phyloP scores from a whole-genome alignment of 2,329 filamentous ascomycete species.

The Fusarium guadeloupense region DNA sequence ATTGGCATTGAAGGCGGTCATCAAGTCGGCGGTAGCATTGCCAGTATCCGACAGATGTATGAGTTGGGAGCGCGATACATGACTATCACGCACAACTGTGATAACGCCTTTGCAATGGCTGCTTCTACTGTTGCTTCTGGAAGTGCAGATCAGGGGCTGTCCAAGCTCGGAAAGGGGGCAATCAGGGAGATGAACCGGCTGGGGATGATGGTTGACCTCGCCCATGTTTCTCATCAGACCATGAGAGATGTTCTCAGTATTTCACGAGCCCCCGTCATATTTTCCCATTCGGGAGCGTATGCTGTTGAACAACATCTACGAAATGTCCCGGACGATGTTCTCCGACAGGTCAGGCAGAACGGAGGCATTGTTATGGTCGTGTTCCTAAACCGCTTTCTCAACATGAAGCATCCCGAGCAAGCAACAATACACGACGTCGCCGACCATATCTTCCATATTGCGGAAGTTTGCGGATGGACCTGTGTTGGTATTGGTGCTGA shows the following conservation, averaged over 20 bases:
- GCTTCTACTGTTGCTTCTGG: conserved; percentile 44
- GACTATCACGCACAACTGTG: conserved; percentile 49
- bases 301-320: conserved; percentile 45
- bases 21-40: conserved; percentile 48
- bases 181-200: conserved; percentile 51
- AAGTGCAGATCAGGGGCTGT: conserved; percentile 37
- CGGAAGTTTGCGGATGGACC: conserved; percentile 47
- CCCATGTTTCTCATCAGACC: conserved; percentile 45
- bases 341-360: conserved; percentile 48
- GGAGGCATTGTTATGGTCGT: conserved; percentile 53
- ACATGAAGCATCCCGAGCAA: conserved; percentile 43
- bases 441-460: conserved; percentile 47
- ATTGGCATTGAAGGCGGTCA: conserved; percentile 52
- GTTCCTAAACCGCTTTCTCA: conserved; percentile 50
- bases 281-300: conserved; percentile 46
- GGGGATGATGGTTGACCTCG: conserved; percentile 49
- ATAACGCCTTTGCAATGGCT: conserved; percentile 46
- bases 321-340: conserved; percentile 54
- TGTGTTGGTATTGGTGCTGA: conserved; percentile 52
- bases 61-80: conserved; percentile 51
- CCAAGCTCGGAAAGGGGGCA: conserved; percentile 39
- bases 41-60: conserved; percentile 48
- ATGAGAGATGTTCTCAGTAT: conserved; percentile 45
- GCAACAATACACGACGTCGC: conserved; percentile 49
- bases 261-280: conserved; percentile 45